A percentile compares a stretch with the other conserved stretches of the same genome.
These are phyloP conservation scores for Neopestalotiopsis rosae DNA, from an alignment of 2,329 filamentous ascomycete genomes.

Conservation along the genomic window DNA sequence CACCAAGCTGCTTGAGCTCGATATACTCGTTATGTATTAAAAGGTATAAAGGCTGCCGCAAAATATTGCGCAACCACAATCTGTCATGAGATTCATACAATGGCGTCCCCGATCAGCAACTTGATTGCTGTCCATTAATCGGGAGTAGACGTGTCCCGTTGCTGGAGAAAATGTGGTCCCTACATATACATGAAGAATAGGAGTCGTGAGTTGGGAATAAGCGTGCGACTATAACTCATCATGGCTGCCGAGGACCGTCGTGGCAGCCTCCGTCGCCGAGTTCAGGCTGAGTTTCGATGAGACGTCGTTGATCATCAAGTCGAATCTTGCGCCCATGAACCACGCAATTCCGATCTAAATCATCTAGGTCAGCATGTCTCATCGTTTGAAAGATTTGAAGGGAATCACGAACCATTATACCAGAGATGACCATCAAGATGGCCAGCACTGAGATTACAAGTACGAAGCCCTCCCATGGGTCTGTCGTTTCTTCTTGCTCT, in stretches of 20 bases:
- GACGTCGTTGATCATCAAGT: constrained; percentile 60
- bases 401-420: constrained; percentile 73
- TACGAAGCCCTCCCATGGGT: constrained; percentile 66
- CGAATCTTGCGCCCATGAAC: constrained; percentile 82
- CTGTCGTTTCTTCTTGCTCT: constrained; percentile 40
- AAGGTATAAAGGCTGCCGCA: not conserved
- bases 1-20: not conserved
- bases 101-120: constrained; percentile 6
- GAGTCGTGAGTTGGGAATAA: constrained; percentile 10
- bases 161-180: not conserved
- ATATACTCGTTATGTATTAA: constrained; percentile 7
- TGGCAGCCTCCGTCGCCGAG: not conserved
- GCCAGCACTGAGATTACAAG: constrained; percentile 70
- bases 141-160: not conserved
- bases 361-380: constrained; percentile 21
- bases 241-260: constrained; percentile 34
- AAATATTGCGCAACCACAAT: not conserved
- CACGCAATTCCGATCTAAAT: constrained; percentile 77
- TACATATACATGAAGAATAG: constrained; percentile 9
- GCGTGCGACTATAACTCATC: constrained; percentile 40
- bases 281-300: not conserved
- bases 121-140: constrained; percentile 1
- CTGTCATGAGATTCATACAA: constrained; percentile 7
- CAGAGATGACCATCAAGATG: constrained; percentile 74
- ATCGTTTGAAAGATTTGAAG: constrained; percentile 1